Evolutionary conservation across 139 green algal genomes (phyloP).

Genomic region (Nannochloris sp.): DNA sequence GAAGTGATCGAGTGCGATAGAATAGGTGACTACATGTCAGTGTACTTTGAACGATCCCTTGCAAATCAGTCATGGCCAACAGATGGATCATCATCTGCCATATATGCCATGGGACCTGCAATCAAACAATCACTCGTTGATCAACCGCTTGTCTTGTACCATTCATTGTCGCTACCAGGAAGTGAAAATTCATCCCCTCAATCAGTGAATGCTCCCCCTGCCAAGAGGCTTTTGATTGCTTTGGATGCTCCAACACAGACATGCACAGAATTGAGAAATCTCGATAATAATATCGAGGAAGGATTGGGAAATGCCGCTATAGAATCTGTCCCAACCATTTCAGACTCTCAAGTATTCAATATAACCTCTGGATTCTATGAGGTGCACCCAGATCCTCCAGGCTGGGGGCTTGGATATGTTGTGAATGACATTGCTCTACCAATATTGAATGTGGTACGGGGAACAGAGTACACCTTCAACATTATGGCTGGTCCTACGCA

Average conservation of each 20-base stretch:
- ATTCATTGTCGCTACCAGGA: constrained; percentile 9
- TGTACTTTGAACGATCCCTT: constrained; percentile 9
- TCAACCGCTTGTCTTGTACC: constrained; percentile 12
- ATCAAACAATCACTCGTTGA: constrained; percentile 9
- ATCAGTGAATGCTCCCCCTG: background rate
- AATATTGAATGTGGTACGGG: constrained; percentile 5
- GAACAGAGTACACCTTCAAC: constrained; percentile 12
- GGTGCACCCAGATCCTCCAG: constrained; percentile 20
- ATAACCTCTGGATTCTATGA: constrained; percentile 7
- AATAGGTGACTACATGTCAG: background rate
- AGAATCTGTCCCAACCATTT: background rate
- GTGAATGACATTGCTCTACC: constrained; percentile 14
- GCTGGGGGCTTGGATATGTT: constrained; percentile 8
- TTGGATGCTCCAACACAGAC: background rate
- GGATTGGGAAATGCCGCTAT: background rate
- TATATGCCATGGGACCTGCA: constrained; percentile 18
- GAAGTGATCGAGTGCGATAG: constrained; percentile 1
- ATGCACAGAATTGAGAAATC: background rate
- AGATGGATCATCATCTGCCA: constrained; percentile 4
- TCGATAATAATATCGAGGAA: background rate
- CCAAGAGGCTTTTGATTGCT: background rate
- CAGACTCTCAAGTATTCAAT: background rate
- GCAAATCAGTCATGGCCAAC: constrained; percentile 5
- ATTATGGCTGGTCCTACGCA: constrained; percentile 12
- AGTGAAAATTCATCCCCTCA: background rate